Evolutionary conservation across 2,329 filamentous ascomycete species (phyloP).

Genomic region (Aspergillus fructus): DNA sequence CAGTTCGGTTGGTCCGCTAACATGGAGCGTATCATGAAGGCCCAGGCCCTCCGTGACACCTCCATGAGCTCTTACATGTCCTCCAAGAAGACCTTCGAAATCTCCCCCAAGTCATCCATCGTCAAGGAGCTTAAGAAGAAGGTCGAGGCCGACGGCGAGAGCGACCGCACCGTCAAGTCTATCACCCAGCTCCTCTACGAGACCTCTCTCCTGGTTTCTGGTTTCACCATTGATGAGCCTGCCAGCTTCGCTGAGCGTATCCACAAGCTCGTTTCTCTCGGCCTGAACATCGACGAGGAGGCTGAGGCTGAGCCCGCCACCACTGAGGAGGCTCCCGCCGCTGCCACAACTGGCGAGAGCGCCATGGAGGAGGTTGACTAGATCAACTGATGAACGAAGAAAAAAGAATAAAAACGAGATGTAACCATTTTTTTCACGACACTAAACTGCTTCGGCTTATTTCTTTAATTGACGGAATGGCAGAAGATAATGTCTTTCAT

Average conservation of each 20-base stretch:
- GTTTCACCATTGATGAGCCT: slow-evolving; percentile 99
- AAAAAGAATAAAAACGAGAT: slow-evolving; percentile 12
- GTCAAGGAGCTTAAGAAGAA: slow-evolving; percentile 99
- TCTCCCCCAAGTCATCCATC: slow-evolving; percentile 97
- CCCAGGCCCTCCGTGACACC: slow-evolving; percentile 98
- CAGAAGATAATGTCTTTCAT: slow-evolving; percentile 14
- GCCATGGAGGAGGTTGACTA: slow-evolving; percentile 99
- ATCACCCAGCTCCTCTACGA: slow-evolving; percentile 98
- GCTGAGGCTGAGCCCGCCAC: slow-evolving; percentile 66
- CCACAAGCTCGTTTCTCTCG: slow-evolving; percentile 98
- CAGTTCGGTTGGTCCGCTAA: slow-evolving; percentile 99
- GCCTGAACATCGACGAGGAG: slow-evolving; percentile 95
- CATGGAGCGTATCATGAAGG: slow-evolving; percentile 99
- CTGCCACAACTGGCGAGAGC: slow-evolving; percentile 73
- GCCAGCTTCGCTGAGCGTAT: slow-evolving; percentile 98
- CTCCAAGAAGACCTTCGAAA: slow-evolving; percentile 99
- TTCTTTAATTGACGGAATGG: slow-evolving; percentile 19
- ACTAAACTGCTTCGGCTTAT: slow-evolving; percentile 17
- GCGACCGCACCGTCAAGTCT: slow-evolving; percentile 98
- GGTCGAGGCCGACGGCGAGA: slow-evolving; percentile 96
- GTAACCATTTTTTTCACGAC: slow-evolving; percentile 17
- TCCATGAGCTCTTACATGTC: slow-evolving; percentile 99
- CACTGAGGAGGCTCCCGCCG: slow-evolving; percentile 59
- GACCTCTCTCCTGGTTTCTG: slow-evolving; percentile 96
- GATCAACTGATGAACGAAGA: slow-evolving; percentile 25